phyloP scores from a whole-genome alignment of 1,139 yeast species.

The Saccharomyces hybrid region DNA sequence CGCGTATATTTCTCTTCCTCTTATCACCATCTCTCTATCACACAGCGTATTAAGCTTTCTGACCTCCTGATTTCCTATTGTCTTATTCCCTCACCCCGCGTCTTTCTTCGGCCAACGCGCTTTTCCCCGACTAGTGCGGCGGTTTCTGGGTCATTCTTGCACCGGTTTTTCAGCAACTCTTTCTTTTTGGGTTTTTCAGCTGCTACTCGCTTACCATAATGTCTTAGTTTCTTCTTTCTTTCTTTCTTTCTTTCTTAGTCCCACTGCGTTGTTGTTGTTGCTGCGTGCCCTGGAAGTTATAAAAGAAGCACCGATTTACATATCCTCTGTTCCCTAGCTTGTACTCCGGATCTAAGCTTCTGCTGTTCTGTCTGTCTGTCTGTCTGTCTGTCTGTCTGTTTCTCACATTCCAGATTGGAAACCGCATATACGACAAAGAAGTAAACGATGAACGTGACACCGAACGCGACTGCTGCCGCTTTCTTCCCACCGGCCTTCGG shows the following conservation, averaged over 20 bases:
- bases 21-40: not conserved
- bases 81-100: conserved; percentile 1
- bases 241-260: not conserved
- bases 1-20: not conserved
- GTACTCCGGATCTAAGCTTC: not conserved
- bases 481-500: conserved; percentile 11
- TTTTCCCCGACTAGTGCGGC: not conserved
- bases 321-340: not conserved
- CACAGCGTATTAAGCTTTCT: not conserved
- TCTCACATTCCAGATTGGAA: not conserved
- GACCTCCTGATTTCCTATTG: not conserved
- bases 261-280: not conserved
- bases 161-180: not conserved
- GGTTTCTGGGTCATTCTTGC: not conserved
- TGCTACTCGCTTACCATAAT: not conserved
- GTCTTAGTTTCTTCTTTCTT: not conserved
- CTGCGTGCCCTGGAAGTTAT: not conserved
- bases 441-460: not conserved
- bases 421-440: not conserved
- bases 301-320: not conserved
- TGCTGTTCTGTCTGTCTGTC: not conserved
- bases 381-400: not conserved
- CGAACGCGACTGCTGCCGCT: conserved; percentile 3
- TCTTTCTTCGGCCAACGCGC: not conserved
- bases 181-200: not conserved